A percentile compares a stretch with the other conserved stretches of the same genome.
Conservation (phyloP, 768 basidiomycete genomes). For the Cystobasidiopsis lactophilus region DNA sequence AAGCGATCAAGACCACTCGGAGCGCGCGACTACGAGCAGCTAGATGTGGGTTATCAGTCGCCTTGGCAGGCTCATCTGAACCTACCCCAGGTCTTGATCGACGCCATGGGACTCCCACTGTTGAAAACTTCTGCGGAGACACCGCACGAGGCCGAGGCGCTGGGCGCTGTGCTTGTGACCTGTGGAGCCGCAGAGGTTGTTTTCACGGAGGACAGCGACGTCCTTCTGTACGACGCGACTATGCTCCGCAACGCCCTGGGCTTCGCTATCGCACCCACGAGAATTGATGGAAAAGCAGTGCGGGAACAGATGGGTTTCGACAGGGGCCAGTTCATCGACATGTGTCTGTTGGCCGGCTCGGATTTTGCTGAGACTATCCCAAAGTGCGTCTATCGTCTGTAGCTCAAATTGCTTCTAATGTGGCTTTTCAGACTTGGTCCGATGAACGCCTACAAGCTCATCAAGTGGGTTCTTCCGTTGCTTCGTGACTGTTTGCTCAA, state of each 20-base stretch:
- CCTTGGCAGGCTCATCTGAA: background rate
- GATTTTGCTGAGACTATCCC: slow-evolving; percentile 8
- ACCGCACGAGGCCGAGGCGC: slow-evolving; percentile 10
- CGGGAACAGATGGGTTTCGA: slow-evolving; percentile 2
- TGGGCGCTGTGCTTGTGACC: slow-evolving; percentile 2
- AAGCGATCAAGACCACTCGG: too few species aligned
- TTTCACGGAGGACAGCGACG: slow-evolving; percentile 9
- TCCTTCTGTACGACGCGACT: slow-evolving; percentile 4
- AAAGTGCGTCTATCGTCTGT: background rate
- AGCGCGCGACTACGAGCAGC: background rate
- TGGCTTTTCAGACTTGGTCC: too few species aligned
- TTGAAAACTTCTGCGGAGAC: slow-evolving; percentile 1
- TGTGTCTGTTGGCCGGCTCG: slow-evolving; percentile 6
- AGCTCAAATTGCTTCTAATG: background rate
- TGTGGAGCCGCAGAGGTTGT: slow-evolving; percentile 1
- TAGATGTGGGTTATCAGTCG: too few species aligned
- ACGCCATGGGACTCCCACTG: slow-evolving; percentile 8
- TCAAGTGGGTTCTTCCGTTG: slow-evolving; percentile 2
- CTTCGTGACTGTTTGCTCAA: background rate
- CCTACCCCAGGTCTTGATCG: slow-evolving; percentile 1
- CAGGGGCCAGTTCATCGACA: slow-evolving; percentile 7
- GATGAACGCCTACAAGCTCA: too few species aligned
- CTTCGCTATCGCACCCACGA: background rate
- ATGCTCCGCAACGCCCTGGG: slow-evolving; percentile 1
- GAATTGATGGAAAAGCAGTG: slow-evolving; percentile 4